These are phyloP conservation scores for Pelargonium myrrhifolium DNA, from an alignment of 441 rosid species.

Conservation along the genomic window DNA sequence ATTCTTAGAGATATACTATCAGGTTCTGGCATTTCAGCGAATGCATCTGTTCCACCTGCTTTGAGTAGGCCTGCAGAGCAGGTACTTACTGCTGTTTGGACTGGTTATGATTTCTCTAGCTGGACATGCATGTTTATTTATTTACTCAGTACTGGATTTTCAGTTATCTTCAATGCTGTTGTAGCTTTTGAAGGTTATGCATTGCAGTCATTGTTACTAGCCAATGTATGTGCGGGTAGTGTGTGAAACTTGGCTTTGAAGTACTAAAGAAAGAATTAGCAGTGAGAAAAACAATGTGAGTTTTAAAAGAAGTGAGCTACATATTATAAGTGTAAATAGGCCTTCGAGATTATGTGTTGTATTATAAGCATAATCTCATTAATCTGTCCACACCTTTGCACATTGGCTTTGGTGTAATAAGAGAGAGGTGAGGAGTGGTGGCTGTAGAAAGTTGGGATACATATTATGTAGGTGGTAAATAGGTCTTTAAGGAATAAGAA, in stretches of 20 bases:
- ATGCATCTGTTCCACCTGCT: conserved; percentile 79
- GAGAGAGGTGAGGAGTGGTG: no score
- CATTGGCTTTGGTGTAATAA: no score
- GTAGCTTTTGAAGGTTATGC: background rate
- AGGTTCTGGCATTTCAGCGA: conserved; percentile 82
- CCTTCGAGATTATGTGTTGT: background rate
- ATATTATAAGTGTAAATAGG: background rate
- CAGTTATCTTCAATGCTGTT: background rate
- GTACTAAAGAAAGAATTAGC: background rate
- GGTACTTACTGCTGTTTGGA: conserved; percentile 34
- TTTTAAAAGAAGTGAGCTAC: background rate
- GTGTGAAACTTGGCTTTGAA: background rate
- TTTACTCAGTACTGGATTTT: background rate
- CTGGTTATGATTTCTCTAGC: no score
- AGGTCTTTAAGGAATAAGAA: background rate
- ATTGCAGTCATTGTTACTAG: background rate
- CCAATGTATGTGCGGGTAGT: background rate
- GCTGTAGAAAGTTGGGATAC: background rate
- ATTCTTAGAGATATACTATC: conserved; percentile 82
- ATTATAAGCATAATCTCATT: background rate
- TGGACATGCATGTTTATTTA: background rate
- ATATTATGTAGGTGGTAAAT: background rate
- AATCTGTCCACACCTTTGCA: background rate
- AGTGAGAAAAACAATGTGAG: background rate
- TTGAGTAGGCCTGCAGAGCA: conserved; percentile 97